Evolutionary conservation across 345 rosid genomes (phyloP).

Genomic region (Lagerstroemia speciosa): DNA sequence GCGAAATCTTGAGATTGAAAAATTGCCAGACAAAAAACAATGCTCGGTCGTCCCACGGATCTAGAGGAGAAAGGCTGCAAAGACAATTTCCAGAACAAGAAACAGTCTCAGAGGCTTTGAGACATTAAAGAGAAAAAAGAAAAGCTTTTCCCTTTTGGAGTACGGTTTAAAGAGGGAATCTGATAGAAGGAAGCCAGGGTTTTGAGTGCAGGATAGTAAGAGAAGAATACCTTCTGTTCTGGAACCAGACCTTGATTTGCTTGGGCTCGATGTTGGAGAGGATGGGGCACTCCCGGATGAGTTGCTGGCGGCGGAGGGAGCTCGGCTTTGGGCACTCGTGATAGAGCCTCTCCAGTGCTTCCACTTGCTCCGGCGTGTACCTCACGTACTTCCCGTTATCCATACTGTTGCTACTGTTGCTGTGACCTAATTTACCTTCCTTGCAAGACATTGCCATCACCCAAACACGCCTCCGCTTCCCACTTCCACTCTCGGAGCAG

Average conservation of each 20-base stretch:
- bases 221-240: conserved; percentile 77
- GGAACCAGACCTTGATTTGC: conserved; percentile 99
- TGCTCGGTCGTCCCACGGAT: neutral
- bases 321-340: conserved; percentile 99
- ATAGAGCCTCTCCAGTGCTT: conserved; percentile 98
- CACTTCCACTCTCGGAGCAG: too few species aligned
- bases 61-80: neutral
- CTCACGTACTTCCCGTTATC: conserved; percentile 98
- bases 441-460: conserved; percentile 85
- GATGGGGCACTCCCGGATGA: conserved; percentile 97
- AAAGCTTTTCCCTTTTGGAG: neutral
- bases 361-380: conserved; percentile 99
- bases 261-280: conserved; percentile 98
- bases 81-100: neutral
- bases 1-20: neutral
- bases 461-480: neutral
- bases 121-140: neutral
- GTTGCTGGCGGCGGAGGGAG: conserved; percentile 95
- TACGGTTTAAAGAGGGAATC: neutral
- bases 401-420: conserved; percentile 24
- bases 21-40: neutral
- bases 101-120: neutral
- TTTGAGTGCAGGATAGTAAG: conserved; percentile 1
- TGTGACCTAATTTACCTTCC: conserved; percentile 58
- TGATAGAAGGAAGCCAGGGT: neutral